A percentile compares a stretch with the other conserved stretches of the same genome.
Conservation (phyloP, 225 moss, liverwort and hornwort species). For the Pseudoscleropodium purum region DNA sequence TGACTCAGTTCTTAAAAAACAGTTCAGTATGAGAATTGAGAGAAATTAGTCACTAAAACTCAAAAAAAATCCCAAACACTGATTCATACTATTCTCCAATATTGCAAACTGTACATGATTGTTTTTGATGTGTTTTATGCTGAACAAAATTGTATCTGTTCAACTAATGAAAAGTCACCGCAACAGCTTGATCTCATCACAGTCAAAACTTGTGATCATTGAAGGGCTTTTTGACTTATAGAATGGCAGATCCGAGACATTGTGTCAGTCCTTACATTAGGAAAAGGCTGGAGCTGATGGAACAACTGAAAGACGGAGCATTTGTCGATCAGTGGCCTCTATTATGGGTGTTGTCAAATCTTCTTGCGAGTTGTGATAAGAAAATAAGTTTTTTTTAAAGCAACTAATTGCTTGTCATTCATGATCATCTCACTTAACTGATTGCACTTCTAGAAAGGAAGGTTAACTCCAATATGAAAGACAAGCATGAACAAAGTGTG, state of each 20-base stretch:
- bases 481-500: accelerated
- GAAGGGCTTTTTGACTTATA: neutral
- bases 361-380: neutral
- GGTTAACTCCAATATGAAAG: accelerated
- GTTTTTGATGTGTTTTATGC: too few species aligned
- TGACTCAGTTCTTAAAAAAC: too few species aligned
- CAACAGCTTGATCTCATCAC: neutral
- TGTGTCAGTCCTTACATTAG: neutral
- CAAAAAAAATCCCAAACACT: too few species aligned
- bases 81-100: neutral
- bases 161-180: neutral
- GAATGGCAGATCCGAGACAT: neutral
- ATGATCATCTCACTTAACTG: neutral
- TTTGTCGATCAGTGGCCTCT: neutral
- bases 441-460: neutral
- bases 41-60: too few species aligned
- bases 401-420: accelerated
- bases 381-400: neutral
- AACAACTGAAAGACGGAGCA: neutral
- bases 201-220: neutral
- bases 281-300: neutral
- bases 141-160: neutral
- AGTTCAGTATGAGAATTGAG: too few species aligned
- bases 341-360: neutral
- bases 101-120: neutral